These are phyloP conservation scores for Gypsophila paniculata DNA, from an alignment of 179 eudicot species.

Conservation along the genomic window DNA sequence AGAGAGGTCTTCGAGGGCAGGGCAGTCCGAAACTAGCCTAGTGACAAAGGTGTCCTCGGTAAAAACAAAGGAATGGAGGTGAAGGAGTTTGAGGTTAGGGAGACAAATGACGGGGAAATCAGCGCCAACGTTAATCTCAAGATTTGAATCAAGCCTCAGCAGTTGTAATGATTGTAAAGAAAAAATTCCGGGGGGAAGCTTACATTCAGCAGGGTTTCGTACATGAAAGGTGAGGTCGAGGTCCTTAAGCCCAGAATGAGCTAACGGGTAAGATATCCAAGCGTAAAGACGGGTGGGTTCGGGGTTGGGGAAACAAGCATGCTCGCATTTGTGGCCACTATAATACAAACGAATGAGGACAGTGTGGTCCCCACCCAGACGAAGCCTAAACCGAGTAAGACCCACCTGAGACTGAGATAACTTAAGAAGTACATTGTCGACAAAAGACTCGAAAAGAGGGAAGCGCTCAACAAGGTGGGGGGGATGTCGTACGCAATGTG, in stretches of 20 bases:
- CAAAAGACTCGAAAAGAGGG: neutral
- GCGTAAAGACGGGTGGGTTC: neutral
- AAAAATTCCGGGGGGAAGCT: neutral
- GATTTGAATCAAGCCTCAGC: slow-evolving; percentile 10
- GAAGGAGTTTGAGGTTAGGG: slow-evolving; percentile 9
- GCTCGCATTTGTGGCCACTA: neutral
- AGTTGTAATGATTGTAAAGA: neutral
- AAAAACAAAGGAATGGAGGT: neutral
- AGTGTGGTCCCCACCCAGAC: too few relatives aligned
- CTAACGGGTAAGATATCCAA: slow-evolving; percentile 14
- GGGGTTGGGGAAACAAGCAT: slow-evolving; percentile 7
- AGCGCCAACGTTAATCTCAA: neutral
- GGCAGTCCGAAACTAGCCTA: slow-evolving; percentile 9
- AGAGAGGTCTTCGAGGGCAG: slow-evolving; percentile 17
- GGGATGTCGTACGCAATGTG: neutral
- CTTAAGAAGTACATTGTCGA: too few relatives aligned
- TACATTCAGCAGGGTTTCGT: neutral
- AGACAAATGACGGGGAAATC: slow-evolving; percentile 5
- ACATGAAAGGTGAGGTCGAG: neutral
- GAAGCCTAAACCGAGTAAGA: slow-evolving; percentile 12
- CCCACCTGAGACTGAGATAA: too few relatives aligned
- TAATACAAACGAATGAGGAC: too few relatives aligned
- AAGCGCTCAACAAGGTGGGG: slow-evolving; percentile 4
- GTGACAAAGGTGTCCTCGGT: slow-evolving; percentile 9
- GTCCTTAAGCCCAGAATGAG: slow-evolving; percentile 11